Evolutionary conservation across 257 asterid species (phyloP), one percentile per base, ranked within the genome.

Genomic region (Cynanchum wilfordii): DNA sequence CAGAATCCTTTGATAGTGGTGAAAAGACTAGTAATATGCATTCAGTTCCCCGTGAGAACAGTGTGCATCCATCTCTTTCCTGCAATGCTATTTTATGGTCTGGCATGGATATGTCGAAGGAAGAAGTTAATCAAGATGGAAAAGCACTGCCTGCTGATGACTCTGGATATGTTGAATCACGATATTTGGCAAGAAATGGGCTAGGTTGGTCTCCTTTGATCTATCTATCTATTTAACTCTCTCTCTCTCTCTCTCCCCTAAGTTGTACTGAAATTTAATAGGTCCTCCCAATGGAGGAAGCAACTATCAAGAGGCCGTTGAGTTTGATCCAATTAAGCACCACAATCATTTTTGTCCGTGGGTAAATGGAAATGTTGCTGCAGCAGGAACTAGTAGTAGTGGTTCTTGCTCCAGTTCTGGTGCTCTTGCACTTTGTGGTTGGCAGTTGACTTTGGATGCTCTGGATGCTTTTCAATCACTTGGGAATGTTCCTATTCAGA

Each of bases 281-380:
- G 99, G 96, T 76, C 97, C 94, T 82, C 88, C 95, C 2, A 87
- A 86, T 72, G 99, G 96, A 27, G 97, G 86, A 85, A 89, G 95
- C 88, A 92, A 92, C 85, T 92, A 90, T 75, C 97, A 89, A 50
- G 99, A 89, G 68, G 83, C 83, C n/a, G 85, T 80, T 81, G 99
- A 95, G 77, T 95, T 95, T 47, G 97, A 95, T 81, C 99, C 98
- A 71, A 90, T 95, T 45, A 92, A 90, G 89, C 86, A 87, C 79
- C 99, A 95, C 73, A 95, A 95, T 78, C 82, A 77, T 80, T 92
- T 86, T 84, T 95, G 99, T 76, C 98, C 99, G 75, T 95, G 99
- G 99, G 97, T 95, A 76, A 92, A 95, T 73, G 98, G 99, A 75
- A 92, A 95, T 85, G 99, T 95, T 77, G 99, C 99, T 40, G 97